Evolutionary conservation across 371 early-diverging fungal species (phyloP), one percentile per base, ranked within the genome.

Genomic region (Dichotomocladium elegans): DNA sequence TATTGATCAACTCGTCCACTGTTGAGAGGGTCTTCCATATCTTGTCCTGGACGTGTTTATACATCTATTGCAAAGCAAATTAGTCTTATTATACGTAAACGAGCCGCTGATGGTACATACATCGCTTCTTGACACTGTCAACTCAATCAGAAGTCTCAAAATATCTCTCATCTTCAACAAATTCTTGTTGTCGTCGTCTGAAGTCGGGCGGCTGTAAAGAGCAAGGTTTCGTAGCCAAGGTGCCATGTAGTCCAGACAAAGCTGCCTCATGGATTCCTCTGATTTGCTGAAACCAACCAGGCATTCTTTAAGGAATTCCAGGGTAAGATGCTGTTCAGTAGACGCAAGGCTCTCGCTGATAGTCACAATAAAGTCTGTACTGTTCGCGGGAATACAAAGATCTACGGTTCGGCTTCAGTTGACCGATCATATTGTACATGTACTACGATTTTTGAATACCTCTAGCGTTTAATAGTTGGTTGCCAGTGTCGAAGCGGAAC

Each of bases 181-280:
- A 46, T 70, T 72, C 51, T 71, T 68, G 30, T 56, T 70, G 42
- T 72, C 68, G 11, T 83, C 82, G 12, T 66, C 70, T 1, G 68
- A 59, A n/a, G 63, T 65, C 51, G 62, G 66, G n/a, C 80, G 71
- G 42, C 74, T 67, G 55, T 82, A 85, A 44, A 76, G 65, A 7
- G n/a, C n/a, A n/a, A 95, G 64, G 46, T 92, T 92, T 4, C 74
- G 65, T 35, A 93, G 53, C 95, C 94, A 95, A 1, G 94, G 95
- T 15, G 85, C 79, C 70, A 92, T 83, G 56, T 92, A 94, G 60
- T 93, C 89, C 50, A 95, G 70, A 29, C 90, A 87, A 35, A 87
- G 75, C 22, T 87, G 81, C 55, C 90, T 90, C 56, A 77, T 66
- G 22, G 81, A 80, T 30, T 71, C 79, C 28, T 71, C 80, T 0